phyloP scores from a whole-genome alignment of 306 rosid genomes.

The Quercus gilva region DNA sequence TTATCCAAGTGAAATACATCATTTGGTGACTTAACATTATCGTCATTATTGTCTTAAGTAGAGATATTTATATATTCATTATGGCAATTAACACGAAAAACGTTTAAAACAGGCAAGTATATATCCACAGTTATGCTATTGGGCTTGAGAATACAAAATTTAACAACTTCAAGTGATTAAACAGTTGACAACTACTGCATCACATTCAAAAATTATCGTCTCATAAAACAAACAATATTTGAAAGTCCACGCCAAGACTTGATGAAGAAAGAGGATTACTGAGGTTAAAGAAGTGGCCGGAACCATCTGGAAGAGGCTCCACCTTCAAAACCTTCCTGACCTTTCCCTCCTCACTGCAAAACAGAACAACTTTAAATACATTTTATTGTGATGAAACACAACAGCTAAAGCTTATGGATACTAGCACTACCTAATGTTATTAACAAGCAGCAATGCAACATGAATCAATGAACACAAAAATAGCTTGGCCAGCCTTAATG shows the following conservation, averaged over 20 bases:
- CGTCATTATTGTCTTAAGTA: background rate
- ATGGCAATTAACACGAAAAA: background rate
- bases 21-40: background rate
- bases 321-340: conserved; percentile 83
- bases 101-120: background rate
- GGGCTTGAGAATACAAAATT: background rate
- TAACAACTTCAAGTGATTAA: background rate
- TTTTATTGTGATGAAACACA: background rate
- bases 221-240: conserved; percentile 4
- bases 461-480: background rate
- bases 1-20: background rate
- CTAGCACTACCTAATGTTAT: background rate
- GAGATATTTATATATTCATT: background rate
- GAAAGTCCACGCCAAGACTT: conserved; percentile 10
- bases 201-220: background rate
- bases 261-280: conserved; percentile 52
- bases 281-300: conserved; percentile 89
- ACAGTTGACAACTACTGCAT: background rate
- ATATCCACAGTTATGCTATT: background rate
- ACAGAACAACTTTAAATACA: conserved; percentile 15
- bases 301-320: conserved; percentile 92
- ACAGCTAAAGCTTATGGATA: background rate
- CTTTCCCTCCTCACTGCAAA: conserved; percentile 90
- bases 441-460: background rate
- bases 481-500: background rate